These are phyloP conservation scores for Mycosphaerella sp. DNA, from an alignment of 2,329 filamentous ascomycete species.

Conservation along the genomic window DNA sequence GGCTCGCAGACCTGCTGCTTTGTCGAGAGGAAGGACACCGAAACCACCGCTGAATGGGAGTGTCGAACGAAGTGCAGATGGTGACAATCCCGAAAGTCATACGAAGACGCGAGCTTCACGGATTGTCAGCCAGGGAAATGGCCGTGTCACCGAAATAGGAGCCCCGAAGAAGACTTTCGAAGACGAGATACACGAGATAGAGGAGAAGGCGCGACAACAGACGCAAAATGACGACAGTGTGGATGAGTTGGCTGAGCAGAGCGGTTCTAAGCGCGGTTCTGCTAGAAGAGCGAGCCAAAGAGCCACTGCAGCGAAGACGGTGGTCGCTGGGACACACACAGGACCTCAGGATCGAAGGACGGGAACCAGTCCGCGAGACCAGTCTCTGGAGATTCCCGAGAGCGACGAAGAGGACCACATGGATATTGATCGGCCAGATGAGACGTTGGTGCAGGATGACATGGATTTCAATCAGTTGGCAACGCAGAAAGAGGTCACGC, in stretches of 20 bases:
- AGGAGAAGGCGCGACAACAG: conserved; percentile 22
- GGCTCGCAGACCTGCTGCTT: not conserved
- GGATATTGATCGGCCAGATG: conserved; percentile 15
- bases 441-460: not conserved
- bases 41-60: conserved; percentile 22
- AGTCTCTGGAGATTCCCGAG: conserved; percentile 5
- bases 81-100: not conserved
- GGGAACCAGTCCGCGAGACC: not conserved
- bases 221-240: conserved; percentile 20
- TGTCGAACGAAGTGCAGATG: not conserved
- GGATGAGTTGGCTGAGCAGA: conserved; percentile 12
- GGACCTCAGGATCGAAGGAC: conserved; percentile 3
- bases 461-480: not conserved
- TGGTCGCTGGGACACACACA: not conserved
- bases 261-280: conserved; percentile 4
- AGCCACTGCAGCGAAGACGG: not conserved
- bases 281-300: conserved; percentile 2
- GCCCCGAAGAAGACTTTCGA: conserved; percentile 30
- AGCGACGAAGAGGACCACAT: conserved; percentile 8
- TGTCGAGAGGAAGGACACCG: conserved; percentile 5
- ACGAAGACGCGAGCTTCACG: conserved; percentile 1
- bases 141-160: conserved; percentile 9
- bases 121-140: not conserved
- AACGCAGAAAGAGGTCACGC: not conserved
- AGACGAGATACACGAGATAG: conserved; percentile 30